Evolutionary conservation across 208 protist genomes (phyloP), one percentile per base, ranked within the genome.

Genomic region (Angomonas ambiguus): DNA sequence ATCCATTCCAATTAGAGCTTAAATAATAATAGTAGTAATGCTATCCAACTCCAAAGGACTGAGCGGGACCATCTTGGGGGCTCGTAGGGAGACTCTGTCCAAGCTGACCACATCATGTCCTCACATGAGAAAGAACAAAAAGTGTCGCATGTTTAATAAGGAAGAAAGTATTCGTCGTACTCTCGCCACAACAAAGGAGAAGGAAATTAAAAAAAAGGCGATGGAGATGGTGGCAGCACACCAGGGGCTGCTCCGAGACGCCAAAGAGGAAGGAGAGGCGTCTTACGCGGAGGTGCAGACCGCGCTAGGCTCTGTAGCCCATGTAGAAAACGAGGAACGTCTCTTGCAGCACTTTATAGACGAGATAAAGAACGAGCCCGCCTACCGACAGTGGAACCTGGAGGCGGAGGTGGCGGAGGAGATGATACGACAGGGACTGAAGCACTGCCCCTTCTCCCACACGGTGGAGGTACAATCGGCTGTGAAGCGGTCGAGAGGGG

Each of bases 321-420:
- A 34, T 32, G 27, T 59, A 5, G 25, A 20, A 20, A 28, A 34
- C 49, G 41, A 48, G 16, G 27, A 30, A 8, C 48, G 20, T 41
- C 65, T 84, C 35, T 58, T 89, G 1, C 30, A 27, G 8, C 56
- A 56, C 11, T 74, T 91, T 20, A 51, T 94, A 13, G 74, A 72
- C 13, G 85, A 91, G 75, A 72, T 94, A 48, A 86, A 88, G 71
- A 60, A 74, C 65, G 83, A 92, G 72, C 72, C 79, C 32, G 75
- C 72, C 25, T 94, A 92, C 55, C 63, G 74, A 33, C 75, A 88
- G 59, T 94, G 88, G 86, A 91, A 78, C 65, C 70, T 94, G 6
- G 85, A 94, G 41, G 79, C 74, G 22, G 85, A 67, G 22, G 76
- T 92, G 16, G 80, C 71, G 53, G 82, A 86, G 69, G 60, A 59